A percentile compares a stretch with the other conserved stretches of the same genome.
phyloP scores from a whole-genome alignment of 345 rosid genomes.

The Salix viminalis region DNA sequence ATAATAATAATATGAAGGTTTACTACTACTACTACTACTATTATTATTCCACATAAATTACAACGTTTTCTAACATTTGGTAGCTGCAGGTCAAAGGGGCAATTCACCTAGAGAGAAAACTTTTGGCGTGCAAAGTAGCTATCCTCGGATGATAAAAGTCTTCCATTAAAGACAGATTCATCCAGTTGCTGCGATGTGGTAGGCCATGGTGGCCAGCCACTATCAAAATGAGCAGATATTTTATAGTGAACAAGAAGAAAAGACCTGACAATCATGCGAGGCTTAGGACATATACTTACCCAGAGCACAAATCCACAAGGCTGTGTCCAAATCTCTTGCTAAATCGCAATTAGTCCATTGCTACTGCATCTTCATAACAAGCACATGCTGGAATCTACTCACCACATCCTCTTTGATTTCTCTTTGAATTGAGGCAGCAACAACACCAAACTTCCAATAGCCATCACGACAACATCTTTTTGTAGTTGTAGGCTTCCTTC shows the following conservation, averaged over 20 bases:
- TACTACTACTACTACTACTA: neutral
- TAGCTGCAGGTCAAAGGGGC: neutral
- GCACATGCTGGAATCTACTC: constrained; percentile 21
- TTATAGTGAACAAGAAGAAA: neutral
- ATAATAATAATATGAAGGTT: too few relatives aligned
- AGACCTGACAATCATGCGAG: neutral
- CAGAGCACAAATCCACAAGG: neutral
- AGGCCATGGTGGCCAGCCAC: constrained; percentile 8
- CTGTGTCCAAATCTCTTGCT: constrained; percentile 28
- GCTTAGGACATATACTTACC: neutral
- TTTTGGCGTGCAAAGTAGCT: neutral
- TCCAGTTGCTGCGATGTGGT: neutral
- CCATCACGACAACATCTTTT: constrained; percentile 1
- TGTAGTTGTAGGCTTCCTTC: neutral
- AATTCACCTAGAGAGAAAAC: neutral
- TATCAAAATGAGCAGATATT: neutral
- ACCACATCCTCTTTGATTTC: constrained; percentile 16
- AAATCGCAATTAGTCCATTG: constrained; percentile 12
- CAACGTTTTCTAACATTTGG: neutral
- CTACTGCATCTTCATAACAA: constrained; percentile 2
- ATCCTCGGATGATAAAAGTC: neutral
- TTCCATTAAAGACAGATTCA: neutral
- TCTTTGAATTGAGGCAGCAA: constrained; percentile 28
- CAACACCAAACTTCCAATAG: constrained; percentile 20
- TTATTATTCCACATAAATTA: neutral